Evolutionary conservation across 257 asterid species (phyloP).

Genomic region (Dorcoceras hygrometricum): DNA sequence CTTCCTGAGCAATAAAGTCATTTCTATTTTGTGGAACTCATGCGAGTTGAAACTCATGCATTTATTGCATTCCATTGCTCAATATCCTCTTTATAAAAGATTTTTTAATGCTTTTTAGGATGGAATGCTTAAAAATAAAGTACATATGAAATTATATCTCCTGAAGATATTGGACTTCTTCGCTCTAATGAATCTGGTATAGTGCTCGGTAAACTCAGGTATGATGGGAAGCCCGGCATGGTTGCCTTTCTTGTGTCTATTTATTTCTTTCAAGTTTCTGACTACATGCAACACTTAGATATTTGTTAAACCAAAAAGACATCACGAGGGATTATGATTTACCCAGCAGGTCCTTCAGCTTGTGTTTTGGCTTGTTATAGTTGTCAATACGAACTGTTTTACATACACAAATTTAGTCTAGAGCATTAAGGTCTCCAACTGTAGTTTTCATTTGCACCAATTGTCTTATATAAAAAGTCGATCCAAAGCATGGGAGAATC

Average conservation of each 20-base stretch:
- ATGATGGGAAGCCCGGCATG: conserved; percentile 21
- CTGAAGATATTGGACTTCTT: conserved; percentile 92
- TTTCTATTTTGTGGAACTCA: neutral
- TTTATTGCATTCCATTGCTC: neutral
- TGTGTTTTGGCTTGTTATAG: neutral
- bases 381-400: too few species aligned
- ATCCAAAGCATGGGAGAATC: too few species aligned
- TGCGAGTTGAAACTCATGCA: neutral
- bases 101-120: conserved; percentile 44
- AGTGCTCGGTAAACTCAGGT: conserved; percentile 98
- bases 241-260: neutral
- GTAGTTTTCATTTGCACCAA: too few species aligned
- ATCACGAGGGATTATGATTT: conserved; percentile 2
- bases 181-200: conserved; percentile 91
- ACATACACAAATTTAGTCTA: too few species aligned
- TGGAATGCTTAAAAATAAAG: conserved; percentile 92
- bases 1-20: neutral
- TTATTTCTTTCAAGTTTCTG: conserved; percentile 1
- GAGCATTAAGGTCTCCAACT: too few species aligned
- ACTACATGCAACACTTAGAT: conserved; percentile 2
- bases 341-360: neutral
- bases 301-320: neutral
- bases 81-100: neutral
- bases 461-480: too few species aligned
- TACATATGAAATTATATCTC: conserved; percentile 92